Percentiles rank a stretch among this genome's conserved stretches.
Evolutionary conservation across 352 stramenopile species (phyloP).

Genomic region (Pythium guiyangense): DNA sequence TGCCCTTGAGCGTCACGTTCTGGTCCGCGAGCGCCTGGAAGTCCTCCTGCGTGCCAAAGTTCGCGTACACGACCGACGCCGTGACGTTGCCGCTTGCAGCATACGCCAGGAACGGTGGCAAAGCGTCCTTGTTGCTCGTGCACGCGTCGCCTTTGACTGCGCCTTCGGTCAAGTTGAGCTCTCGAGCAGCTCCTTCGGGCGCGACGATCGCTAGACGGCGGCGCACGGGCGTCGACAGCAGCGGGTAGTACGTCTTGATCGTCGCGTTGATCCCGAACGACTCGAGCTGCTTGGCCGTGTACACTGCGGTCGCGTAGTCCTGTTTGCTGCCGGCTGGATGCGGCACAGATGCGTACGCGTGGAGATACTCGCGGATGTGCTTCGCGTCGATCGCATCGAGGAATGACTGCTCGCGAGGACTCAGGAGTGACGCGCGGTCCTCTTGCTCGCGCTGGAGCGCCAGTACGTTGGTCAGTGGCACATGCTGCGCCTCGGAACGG

Average conservation of each 20-base stretch:
- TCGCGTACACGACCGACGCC: constrained; percentile 81
- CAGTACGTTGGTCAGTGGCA: background rate
- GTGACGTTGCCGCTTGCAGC: constrained; percentile 67
- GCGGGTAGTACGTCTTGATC: constrained; percentile 57
- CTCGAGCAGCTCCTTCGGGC: constrained; percentile 19
- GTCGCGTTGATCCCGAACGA: constrained; percentile 59
- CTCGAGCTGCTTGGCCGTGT: constrained; percentile 46
- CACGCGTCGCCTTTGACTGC: too few species aligned
- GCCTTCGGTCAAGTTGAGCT: constrained; percentile 60
- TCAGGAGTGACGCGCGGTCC: background rate
- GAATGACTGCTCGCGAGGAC: constrained; percentile 9
- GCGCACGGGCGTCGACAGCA: constrained; percentile 62
- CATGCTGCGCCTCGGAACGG: too few species aligned
- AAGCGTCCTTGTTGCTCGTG: too few species aligned
- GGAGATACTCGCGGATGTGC: constrained; percentile 32
- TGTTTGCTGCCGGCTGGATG: constrained; percentile 36
- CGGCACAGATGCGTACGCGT: constrained; percentile 41
- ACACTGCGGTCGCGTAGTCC: constrained; percentile 56
- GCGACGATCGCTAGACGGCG: constrained; percentile 40
- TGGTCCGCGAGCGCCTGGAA: constrained; percentile 68
- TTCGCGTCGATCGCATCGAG: constrained; percentile 22
- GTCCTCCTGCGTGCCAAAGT: constrained; percentile 76
- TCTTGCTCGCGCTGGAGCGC: background rate
- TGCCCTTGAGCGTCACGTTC: constrained; percentile 69
- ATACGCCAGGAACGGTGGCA: constrained; percentile 83